Conservation (phyloP, 1,284 basidiomycete species). For the Fomitiporia mediterranea region DNA sequence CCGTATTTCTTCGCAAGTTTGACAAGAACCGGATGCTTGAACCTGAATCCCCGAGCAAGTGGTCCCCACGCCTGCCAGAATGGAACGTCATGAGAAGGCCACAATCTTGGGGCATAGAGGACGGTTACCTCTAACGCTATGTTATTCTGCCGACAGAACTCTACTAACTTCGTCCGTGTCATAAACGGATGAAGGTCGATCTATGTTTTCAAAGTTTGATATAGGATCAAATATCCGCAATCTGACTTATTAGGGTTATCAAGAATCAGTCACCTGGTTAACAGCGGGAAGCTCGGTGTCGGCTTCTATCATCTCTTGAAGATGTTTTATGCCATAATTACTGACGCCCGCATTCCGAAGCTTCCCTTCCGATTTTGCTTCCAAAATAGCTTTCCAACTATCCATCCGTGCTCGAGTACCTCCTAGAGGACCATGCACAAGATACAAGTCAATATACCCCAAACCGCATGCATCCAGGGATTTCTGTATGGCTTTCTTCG, state of each 20-base stretch:
- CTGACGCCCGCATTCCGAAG: constrained; percentile 50
- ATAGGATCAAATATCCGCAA: background rate
- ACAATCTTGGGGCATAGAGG: constrained; percentile 28
- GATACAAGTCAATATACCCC: constrained; percentile 51
- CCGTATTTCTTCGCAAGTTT: constrained; percentile 45
- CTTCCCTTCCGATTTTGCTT: constrained; percentile 43
- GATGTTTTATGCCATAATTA: constrained; percentile 49
- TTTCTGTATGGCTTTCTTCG: constrained; percentile 45
- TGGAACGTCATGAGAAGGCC: constrained; percentile 22
- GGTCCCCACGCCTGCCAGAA: constrained; percentile 47
- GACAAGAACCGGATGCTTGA: constrained; percentile 43
- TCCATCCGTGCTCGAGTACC: constrained; percentile 37
- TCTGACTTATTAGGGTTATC: background rate
- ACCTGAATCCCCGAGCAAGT: constrained; percentile 46
- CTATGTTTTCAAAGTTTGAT: constrained; percentile 26
- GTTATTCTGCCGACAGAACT: constrained; percentile 40
- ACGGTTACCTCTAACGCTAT: constrained; percentile 46
- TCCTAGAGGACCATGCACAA: constrained; percentile 47
- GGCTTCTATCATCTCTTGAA: constrained; percentile 41
- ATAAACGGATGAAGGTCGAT: constrained; percentile 55
- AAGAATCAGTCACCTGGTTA: constrained; percentile 37
- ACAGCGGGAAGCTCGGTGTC: constrained; percentile 41
- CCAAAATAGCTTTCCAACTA: constrained; percentile 39
- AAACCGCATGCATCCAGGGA: constrained; percentile 49
- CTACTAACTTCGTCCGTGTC: constrained; percentile 46